Conservation (phyloP, 768 basidiomycete genomes). For the Gelatoporia subvermispora region DNA sequence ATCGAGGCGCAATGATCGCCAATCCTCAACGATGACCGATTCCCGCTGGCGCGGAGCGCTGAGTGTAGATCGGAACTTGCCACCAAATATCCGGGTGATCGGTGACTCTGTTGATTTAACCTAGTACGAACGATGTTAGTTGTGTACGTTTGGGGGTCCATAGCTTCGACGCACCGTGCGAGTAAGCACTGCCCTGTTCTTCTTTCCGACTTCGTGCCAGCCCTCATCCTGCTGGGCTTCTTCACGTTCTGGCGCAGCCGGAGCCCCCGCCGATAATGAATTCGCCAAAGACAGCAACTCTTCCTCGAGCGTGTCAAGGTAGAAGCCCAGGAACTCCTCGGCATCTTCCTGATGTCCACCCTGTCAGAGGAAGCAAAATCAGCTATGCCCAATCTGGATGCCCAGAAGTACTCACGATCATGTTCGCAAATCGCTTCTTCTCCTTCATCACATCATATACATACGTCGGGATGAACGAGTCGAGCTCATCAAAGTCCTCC, state of each 20-base stretch:
- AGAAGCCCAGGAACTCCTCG: conserved; percentile 98
- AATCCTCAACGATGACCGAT: conserved; percentile 86
- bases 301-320: conserved; percentile 90
- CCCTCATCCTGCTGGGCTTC: conserved; percentile 50
- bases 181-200: conserved; percentile 75
- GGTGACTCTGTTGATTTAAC: conserved; percentile 79
- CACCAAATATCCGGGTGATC: conserved; percentile 89
- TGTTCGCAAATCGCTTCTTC: conserved; percentile 89
- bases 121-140: conserved; percentile 31
- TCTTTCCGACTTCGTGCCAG: conserved; percentile 92
- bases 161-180: conserved; percentile 56
- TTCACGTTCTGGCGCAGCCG: conserved; percentile 18
- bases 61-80: conserved; percentile 83
- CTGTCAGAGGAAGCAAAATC: conserved; percentile 28
- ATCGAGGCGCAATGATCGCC: conserved; percentile 83
- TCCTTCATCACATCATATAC: conserved; percentile 92
- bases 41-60: conserved; percentile 80
- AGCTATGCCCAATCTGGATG: conserved; percentile 3
- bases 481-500: conserved; percentile 46
- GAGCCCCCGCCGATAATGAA: conserved; percentile 40
- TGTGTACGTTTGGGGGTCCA: neutral
- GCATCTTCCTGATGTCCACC: conserved; percentile 97
- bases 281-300: conserved; percentile 71
- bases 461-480: conserved; percentile 79
- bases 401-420: conserved; percentile 58